Evolutionary conservation across 2,329 filamentous ascomycete species (phyloP).

Genomic region (Phoma sp.): DNA sequence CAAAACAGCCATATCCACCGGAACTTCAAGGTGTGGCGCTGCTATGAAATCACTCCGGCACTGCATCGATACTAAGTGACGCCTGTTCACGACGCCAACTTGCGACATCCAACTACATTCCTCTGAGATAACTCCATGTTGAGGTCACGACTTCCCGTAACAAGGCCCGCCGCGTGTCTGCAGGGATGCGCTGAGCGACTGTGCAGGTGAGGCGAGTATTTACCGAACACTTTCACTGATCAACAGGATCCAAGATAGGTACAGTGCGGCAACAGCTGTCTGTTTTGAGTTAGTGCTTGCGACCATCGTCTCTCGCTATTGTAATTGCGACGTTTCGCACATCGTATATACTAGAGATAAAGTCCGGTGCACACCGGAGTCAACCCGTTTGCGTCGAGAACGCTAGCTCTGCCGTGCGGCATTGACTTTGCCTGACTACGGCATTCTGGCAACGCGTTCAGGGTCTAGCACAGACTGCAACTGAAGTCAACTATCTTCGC

Average conservation of each 20-base stretch:
- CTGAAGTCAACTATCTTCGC: background rate
- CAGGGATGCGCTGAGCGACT: conserved; percentile 21
- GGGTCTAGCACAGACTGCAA: background rate
- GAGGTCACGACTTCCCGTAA: too few relatives aligned
- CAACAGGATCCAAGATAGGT: conserved; percentile 6
- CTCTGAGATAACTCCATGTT: too few relatives aligned
- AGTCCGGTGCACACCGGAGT: background rate
- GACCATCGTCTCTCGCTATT: background rate
- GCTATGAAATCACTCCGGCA: background rate
- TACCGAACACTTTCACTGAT: conserved; percentile 9
- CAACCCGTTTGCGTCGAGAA: conserved; percentile 1
- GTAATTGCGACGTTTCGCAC: conserved; percentile 2
- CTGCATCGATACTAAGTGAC: background rate
- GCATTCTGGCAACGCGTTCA: conserved; percentile 7
- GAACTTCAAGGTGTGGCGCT: background rate
- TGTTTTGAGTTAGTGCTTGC: conserved; percentile 20
- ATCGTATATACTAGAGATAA: background rate
- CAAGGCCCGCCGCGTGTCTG: background rate
- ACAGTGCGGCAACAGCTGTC: conserved; percentile 18
- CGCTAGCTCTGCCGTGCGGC: conserved; percentile 3
- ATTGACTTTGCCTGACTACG: background rate
- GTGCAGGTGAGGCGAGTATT: conserved; percentile 21
- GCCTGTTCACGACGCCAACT: background rate
- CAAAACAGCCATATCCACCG: conserved; percentile 15
- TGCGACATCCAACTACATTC: background rate